These are phyloP conservation scores for Malus hybrid DNA, from an alignment of 331 rosid species.

Conservation along the genomic window DNA sequence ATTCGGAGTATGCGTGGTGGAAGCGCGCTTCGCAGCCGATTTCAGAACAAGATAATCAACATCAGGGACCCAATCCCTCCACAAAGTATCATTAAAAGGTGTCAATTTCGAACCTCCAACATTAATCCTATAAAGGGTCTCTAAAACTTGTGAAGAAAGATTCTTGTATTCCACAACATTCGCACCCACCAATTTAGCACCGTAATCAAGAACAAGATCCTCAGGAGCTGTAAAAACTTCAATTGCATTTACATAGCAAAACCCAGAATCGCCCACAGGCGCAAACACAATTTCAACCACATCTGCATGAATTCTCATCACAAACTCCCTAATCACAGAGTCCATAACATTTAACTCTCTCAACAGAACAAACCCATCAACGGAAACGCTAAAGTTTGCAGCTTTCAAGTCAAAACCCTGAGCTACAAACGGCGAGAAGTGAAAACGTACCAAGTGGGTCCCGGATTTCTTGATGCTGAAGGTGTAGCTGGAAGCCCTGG, in stretches of 20 bases:
- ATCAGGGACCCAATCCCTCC: conserved; percentile 98
- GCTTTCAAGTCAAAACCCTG: conserved; percentile 37
- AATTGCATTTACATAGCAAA: conserved; percentile 73
- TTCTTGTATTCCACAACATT: conserved; percentile 41
- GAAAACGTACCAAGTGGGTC: conserved; percentile 76
- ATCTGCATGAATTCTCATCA: conserved; percentile 43
- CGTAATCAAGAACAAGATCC: conserved; percentile 60
- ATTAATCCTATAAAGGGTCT: conserved; percentile 80
- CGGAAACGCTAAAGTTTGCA: conserved; percentile 56
- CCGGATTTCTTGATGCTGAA: conserved; percentile 65
- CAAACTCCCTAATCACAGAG: conserved; percentile 51
- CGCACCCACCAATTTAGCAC: conserved; percentile 48
- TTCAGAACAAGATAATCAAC: conserved; percentile 54
- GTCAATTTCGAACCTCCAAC: conserved; percentile 83
- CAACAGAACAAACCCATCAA: conserved; percentile 34
- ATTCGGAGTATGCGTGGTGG: conserved; percentile 49
- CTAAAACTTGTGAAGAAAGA: conserved; percentile 67
- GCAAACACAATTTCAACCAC: conserved; percentile 51
- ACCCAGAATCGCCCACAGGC: conserved; percentile 42
- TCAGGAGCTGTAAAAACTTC: conserved; percentile 82
- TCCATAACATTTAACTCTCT: conserved; percentile 21
- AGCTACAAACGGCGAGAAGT: conserved; percentile 65
- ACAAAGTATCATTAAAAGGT: conserved; percentile 88
- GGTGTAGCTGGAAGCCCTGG: conserved; percentile 36
- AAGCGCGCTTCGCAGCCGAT: conserved; percentile 58